phyloP scores from a whole-genome alignment of 2,329 filamentous ascomycete species.

The Fusarium ramigenum region DNA sequence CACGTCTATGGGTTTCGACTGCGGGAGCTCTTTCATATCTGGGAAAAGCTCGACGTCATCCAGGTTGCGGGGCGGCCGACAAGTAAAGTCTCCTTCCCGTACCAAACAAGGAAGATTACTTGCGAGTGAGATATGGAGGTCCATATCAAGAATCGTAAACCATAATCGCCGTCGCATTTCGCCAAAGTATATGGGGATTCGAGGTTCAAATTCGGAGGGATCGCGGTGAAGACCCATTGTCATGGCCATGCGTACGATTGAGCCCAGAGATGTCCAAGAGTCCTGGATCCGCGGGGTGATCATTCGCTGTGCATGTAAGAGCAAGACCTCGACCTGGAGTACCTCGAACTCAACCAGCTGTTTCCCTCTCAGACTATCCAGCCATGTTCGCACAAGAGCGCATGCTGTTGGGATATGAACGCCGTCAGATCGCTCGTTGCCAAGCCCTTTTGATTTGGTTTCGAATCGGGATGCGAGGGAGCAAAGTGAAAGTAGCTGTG shows the following conservation, averaged over 20 bases:
- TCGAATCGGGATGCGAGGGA: constrained; percentile 64
- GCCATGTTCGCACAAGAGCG: constrained; percentile 63
- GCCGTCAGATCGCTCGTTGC: constrained; percentile 61
- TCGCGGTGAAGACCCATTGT: constrained; percentile 68
- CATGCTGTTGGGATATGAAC: constrained; percentile 67
- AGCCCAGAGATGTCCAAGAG: constrained; percentile 64
- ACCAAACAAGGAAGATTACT: constrained; percentile 62
- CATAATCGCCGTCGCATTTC: constrained; percentile 65
- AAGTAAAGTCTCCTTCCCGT: constrained; percentile 63
- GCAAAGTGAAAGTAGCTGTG: constrained; percentile 62
- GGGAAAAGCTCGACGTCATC: constrained; percentile 61
- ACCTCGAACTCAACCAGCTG: constrained; percentile 62
- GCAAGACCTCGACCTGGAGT: constrained; percentile 63
- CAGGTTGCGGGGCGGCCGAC: constrained; percentile 62
- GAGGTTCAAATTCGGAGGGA: constrained; percentile 61
- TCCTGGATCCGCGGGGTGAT: constrained; percentile 61
- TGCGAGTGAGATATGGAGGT: constrained; percentile 63
- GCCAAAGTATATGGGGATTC: constrained; percentile 60
- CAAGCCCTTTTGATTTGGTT: constrained; percentile 60
- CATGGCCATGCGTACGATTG: constrained; percentile 66
- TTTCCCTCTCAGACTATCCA: constrained; percentile 62
- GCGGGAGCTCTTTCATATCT: constrained; percentile 59
- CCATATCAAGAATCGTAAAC: constrained; percentile 66
- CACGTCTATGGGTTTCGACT: constrained; percentile 60
- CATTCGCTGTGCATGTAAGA: constrained; percentile 62